Conservation (phyloP, 495 filamentous ascomycete genomes). For the Penicillium arizonense region DNA sequence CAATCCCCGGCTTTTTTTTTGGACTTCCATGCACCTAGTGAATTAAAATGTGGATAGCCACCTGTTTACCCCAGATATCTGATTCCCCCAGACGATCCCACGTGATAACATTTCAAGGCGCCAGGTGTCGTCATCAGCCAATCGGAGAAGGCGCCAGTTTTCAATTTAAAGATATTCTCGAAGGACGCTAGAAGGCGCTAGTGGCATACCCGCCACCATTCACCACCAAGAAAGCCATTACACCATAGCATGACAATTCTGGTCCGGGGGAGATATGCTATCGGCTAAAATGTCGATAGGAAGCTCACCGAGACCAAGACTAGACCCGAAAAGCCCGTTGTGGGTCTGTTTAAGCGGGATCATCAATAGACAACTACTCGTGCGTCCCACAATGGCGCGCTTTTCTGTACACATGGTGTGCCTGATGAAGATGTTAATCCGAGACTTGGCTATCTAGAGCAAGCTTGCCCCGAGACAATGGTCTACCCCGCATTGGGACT, state of each 20-base stretch:
- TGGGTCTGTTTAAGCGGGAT: conserved; percentile 1
- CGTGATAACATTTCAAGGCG: too few relatives aligned
- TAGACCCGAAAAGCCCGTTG: neutral
- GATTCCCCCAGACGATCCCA: too few relatives aligned
- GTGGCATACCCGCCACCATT: too few relatives aligned
- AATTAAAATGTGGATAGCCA: too few relatives aligned
- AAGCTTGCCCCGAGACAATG: too few relatives aligned
- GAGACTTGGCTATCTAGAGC: neutral
- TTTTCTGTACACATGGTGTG: neutral
- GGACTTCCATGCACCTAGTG: too few relatives aligned
- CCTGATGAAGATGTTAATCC: neutral
- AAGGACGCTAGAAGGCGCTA: too few relatives aligned
- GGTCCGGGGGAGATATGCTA: conserved; percentile 4
- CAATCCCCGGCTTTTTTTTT: too few relatives aligned
- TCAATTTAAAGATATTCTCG: too few relatives aligned
- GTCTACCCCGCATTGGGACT: neutral
- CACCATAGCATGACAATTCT: neutral
- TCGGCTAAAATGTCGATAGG: neutral
- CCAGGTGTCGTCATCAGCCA: too few relatives aligned
- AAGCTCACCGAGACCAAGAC: neutral
- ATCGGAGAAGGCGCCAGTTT: too few relatives aligned
- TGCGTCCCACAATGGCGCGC: conserved; percentile 1
- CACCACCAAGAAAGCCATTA: neutral
- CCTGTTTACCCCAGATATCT: too few relatives aligned
- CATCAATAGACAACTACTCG: neutral